Conservation (phyloP, 768 basidiomycete species). For the Suillus discolor region DNA sequence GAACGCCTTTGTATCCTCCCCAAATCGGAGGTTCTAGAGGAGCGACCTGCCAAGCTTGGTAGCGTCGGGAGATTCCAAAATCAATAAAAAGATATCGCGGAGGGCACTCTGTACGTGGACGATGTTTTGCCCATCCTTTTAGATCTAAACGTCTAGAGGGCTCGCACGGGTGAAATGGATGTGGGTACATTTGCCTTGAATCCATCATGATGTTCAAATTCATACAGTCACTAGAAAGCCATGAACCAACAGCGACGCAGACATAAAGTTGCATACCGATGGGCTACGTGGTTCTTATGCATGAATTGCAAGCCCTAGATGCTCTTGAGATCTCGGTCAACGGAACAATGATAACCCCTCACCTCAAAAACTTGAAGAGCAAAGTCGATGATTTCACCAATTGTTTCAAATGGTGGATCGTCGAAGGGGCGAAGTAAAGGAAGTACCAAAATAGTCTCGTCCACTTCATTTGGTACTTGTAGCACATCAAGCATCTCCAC, state of each 20-base stretch:
- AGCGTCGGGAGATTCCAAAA: conserved; percentile 29
- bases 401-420: conserved; percentile 23
- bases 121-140: conserved; percentile 11
- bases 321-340: neutral
- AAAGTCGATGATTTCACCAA: conserved; percentile 32
- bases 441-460: conserved; percentile 26
- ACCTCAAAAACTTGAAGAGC: conserved; percentile 30
- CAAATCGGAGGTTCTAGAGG: conserved; percentile 19
- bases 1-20: conserved; percentile 28
- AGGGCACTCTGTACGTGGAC: conserved; percentile 26
- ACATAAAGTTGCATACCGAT: neutral
- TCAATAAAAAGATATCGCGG: conserved; percentile 33
- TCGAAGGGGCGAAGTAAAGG: conserved; percentile 28
- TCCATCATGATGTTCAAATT: conserved; percentile 29
- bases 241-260: conserved; percentile 24
- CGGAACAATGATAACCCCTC: neutral
- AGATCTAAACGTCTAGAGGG: neutral
- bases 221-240: conserved; percentile 21
- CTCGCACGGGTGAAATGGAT: conserved; percentile 16
- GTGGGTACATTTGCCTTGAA: conserved; percentile 13
- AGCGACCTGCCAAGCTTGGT: conserved; percentile 12
- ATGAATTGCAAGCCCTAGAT: conserved; percentile 11
- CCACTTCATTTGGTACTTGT: conserved; percentile 8
- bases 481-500: conserved; percentile 23
- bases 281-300: conserved; percentile 14